Conservation (phyloP, 805 yeast species). For the Alloascoidea africana region DNA sequence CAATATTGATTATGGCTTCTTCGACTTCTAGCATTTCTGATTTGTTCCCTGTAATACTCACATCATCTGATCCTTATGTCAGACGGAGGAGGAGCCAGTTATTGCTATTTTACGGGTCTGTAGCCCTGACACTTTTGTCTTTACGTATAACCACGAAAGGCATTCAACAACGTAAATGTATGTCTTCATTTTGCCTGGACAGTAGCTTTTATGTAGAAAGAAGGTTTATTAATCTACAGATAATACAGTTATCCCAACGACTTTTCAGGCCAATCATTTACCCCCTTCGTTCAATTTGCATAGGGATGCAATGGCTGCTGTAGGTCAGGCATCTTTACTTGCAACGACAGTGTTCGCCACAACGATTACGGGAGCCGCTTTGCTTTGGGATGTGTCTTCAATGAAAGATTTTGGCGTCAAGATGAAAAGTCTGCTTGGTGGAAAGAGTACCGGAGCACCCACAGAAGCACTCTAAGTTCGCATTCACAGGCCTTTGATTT, state of each 20-base stretch:
- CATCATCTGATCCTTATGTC: constrained; percentile 1
- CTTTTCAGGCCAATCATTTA: constrained; percentile 73
- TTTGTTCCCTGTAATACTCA: background rate
- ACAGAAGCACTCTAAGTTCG: too few relatives aligned
- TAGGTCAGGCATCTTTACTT: constrained; percentile 63
- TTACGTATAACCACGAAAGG: background rate
- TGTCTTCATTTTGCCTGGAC: too few relatives aligned
- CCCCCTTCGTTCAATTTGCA: constrained; percentile 76
- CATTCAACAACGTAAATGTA: too few relatives aligned
- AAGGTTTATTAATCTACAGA: too few relatives aligned
- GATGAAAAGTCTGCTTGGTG: constrained; percentile 54
- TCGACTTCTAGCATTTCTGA: too few relatives aligned
- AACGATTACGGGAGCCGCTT: constrained; percentile 41
- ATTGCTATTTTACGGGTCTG: background rate
- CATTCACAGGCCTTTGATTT: too few relatives aligned
- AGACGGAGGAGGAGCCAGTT: background rate
- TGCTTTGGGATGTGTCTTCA: constrained; percentile 71
- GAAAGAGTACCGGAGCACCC: too few relatives aligned
- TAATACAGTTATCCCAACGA: constrained; percentile 32
- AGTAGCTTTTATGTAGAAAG: too few relatives aligned
- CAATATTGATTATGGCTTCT: too few relatives aligned
- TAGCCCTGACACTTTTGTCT: background rate
- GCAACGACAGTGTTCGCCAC: constrained; percentile 62
- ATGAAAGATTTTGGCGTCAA: constrained; percentile 57
- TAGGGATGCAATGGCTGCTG: constrained; percentile 75